Conservation (phyloP, 1,139 yeast species). For the Blastobotrys raffinosifermentans region DNA sequence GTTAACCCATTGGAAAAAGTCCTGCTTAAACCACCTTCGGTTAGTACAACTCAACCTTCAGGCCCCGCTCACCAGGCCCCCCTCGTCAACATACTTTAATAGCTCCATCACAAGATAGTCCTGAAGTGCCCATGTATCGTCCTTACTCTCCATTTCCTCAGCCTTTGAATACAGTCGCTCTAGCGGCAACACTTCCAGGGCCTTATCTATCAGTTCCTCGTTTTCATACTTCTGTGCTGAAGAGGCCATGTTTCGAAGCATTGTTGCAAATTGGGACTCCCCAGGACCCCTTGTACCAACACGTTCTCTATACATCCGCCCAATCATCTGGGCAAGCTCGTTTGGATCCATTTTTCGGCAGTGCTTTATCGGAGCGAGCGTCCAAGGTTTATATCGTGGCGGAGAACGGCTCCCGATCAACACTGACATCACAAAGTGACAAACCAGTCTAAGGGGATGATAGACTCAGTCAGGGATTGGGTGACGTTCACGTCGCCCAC, state of each 20-base stretch:
- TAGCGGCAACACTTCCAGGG: slow-evolving; percentile 37
- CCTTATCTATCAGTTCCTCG: slow-evolving; percentile 31
- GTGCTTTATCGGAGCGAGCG: too few species aligned
- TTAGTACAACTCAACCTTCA: slow-evolving; percentile 20
- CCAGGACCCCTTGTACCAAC: not conserved
- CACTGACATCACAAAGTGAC: not conserved
- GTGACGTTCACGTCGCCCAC: slow-evolving; percentile 11
- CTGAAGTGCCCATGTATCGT: slow-evolving; percentile 44
- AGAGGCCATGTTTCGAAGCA: slow-evolving; percentile 7
- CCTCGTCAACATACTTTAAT: slow-evolving; percentile 30
- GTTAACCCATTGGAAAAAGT: slow-evolving; percentile 80
- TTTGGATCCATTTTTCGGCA: slow-evolving; percentile 8
- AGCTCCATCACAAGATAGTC: slow-evolving; percentile 67
- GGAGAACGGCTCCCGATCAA: not conserved
- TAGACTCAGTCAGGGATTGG: slow-evolving; percentile 1
- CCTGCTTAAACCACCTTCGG: slow-evolving; percentile 60
- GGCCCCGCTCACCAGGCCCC: slow-evolving; percentile 1
- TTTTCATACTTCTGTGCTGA: slow-evolving; percentile 36
- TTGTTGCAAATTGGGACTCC: slow-evolving; percentile 2
- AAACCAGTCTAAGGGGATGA: not conserved
- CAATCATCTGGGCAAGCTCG: slow-evolving; percentile 7
- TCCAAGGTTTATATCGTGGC: too few species aligned
- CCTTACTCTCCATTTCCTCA: slow-evolving; percentile 33
- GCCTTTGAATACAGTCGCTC: slow-evolving; percentile 36
- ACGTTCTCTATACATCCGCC: slow-evolving; percentile 7